Evolutionary conservation across 495 filamentous ascomycete genomes (phyloP), one percentile per base, ranked within the genome.

Genomic region (Trichocladium antarcticum): DNA sequence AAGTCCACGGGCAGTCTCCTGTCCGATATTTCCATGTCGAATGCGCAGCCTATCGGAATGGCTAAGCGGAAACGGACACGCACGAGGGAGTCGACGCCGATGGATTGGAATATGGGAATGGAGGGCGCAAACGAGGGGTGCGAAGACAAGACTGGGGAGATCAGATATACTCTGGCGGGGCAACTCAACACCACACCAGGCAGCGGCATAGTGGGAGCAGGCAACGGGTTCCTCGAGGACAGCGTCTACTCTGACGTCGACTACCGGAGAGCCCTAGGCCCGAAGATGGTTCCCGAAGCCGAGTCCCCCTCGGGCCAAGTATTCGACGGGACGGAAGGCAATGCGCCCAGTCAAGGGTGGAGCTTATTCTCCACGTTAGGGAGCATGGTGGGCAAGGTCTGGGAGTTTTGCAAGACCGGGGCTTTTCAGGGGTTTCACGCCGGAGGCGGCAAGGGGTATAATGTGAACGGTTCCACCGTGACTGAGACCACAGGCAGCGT

Each of bases 401-500:
- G 84, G 71, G 76, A 88, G 57, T 87, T 93, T 51, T 92, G 87
- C 72, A 83, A 73, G 58, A 70, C 72, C 1, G 76, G 78, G 9
- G 76, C 83, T 0, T 89, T 95, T 60, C 70, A 73, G 40, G 89
- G 89, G 0, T 95, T 95, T 65, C 82, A 89, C 47, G 84, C 87
- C 12, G 89, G 87, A 20, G 87, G 84, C 15, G 89, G 88, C 5
- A 71, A 68, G 32, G 83, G 79, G 12, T 94, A 87, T 57, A 68
- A 74, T 8, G 47, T 67, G 9, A 51, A 53, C 12, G 55, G 58
- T 1, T 31, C 62, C 11, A 50, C 57, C 20, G 40, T 59, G 14
- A 42, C 63, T 57, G 43, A 56, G 40, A 48, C 48, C 5, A 47
- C 45, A 8, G 58, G 55, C 7, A 54, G 61, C 22, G 8, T 49